Evolutionary conservation across 352 stramenopile species (phyloP).

Genomic region (Aphanomyces invadans): DNA sequence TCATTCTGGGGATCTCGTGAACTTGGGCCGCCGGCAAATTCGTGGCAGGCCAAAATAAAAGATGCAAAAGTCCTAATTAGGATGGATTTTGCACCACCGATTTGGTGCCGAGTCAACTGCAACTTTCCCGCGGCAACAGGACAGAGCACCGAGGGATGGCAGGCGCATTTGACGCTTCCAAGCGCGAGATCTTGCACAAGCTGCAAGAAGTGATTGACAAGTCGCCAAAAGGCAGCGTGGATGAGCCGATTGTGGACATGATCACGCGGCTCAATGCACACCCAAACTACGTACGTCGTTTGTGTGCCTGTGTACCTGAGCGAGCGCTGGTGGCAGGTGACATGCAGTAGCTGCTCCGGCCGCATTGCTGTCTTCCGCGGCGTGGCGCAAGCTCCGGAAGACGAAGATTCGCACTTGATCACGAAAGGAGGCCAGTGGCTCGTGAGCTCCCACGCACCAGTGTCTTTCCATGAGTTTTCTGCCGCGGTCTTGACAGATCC

Average conservation of each 20-base stretch:
- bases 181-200: slow-evolving; percentile 81
- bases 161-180: slow-evolving; percentile 77
- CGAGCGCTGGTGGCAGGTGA: slow-evolving; percentile 48
- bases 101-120: neutral
- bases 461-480: slow-evolving; percentile 65
- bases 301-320: neutral
- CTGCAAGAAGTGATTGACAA: slow-evolving; percentile 78
- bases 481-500: slow-evolving; percentile 14
- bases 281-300: slow-evolving; percentile 59
- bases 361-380: slow-evolving; percentile 83
- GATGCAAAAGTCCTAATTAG: slow-evolving; percentile 8
- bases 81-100: neutral
- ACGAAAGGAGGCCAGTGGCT: slow-evolving; percentile 88
- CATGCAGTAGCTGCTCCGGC: slow-evolving; percentile 86
- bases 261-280: slow-evolving; percentile 82
- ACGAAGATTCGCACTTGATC: slow-evolving; percentile 43
- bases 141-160: no score
- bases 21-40: no score
- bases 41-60: no score
- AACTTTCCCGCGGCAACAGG: no score
- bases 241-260: slow-evolving; percentile 83
- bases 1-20: no score
- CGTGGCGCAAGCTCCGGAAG: slow-evolving; percentile 28
- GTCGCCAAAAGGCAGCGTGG: slow-evolving; percentile 86
- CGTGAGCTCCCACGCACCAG: slow-evolving; percentile 63